These are phyloP conservation scores for Leishmania arabica DNA, from an alignment of 208 protist genomes.

Conservation along the genomic window DNA sequence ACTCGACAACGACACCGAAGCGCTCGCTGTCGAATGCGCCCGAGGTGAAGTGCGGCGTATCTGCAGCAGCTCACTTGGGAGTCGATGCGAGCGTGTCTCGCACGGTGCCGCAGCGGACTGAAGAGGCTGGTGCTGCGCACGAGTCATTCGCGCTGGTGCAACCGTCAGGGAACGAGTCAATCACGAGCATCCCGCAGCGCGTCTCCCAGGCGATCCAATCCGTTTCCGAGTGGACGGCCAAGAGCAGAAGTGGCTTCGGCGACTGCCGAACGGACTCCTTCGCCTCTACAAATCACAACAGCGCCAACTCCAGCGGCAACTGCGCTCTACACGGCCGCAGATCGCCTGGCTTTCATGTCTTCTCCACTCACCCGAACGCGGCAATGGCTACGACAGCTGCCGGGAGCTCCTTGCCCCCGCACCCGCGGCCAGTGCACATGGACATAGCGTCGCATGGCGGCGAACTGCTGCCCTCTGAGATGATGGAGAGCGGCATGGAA, in stretches of 20 bases:
- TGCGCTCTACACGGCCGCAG: background rate
- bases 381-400: background rate
- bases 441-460: background rate
- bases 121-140: background rate
- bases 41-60: background rate
- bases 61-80: background rate
- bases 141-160: constrained; percentile 1
- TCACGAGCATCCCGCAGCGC: constrained; percentile 6
- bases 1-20: background rate
- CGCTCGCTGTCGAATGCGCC: background rate
- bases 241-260: background rate
- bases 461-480: background rate
- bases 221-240: constrained; percentile 15
- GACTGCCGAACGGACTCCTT: constrained; percentile 14
- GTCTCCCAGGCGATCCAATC: background rate
- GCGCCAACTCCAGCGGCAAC: background rate
- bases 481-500: background rate
- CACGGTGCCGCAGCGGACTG: constrained; percentile 10
- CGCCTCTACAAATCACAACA: constrained; percentile 1
- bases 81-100: constrained; percentile 4
- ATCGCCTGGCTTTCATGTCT: constrained; percentile 23
- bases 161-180: constrained; percentile 5
- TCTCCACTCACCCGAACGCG: constrained; percentile 23
- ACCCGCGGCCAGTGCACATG: constrained; percentile 5
- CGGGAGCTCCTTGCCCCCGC: background rate